A percentile compares a stretch with the other conserved stretches of the same genome.
phyloP scores from a whole-genome alignment of 345 rosid genomes.

The Trapa bicornis region DNA sequence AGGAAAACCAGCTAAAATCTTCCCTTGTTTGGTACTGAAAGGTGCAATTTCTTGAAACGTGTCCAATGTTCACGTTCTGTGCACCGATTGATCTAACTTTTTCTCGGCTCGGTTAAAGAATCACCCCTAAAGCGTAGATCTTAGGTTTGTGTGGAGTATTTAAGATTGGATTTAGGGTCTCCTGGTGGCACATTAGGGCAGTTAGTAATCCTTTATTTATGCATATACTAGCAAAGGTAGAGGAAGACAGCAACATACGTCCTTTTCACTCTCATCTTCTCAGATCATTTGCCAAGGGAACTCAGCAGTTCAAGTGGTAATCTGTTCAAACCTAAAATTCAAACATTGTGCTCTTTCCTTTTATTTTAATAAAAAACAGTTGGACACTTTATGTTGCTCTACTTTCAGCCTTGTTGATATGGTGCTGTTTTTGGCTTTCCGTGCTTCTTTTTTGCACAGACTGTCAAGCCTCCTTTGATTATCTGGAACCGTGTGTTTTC shows the following conservation, averaged over 20 bases:
- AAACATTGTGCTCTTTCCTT: no score
- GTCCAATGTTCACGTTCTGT: conserved; percentile 16
- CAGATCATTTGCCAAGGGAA: background rate
- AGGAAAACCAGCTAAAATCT: conserved; percentile 1
- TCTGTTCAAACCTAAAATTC: no score
- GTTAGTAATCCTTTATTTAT: background rate
- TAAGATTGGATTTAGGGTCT: conserved; percentile 5
- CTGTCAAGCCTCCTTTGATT: background rate
- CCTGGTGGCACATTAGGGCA: background rate
- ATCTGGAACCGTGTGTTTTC: background rate
- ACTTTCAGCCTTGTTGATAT: background rate
- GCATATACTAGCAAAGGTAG: background rate
- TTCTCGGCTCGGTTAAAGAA: conserved; percentile 15
- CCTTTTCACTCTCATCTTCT: background rate
- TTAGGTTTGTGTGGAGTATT: conserved; percentile 6
- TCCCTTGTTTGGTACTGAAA: conserved; percentile 18
- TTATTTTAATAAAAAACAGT: background rate
- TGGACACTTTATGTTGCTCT: background rate
- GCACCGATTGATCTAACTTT: conserved; percentile 2
- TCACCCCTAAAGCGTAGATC: conserved; percentile 7
- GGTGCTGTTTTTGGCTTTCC: background rate
- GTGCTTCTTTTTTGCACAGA: background rate
- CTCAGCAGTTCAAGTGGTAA: no score
- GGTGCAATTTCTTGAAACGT: conserved; percentile 12
- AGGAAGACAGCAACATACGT: background rate